phyloP scores from a whole-genome alignment of 352 stramenopile genomes.

The Phytophthora pisi region DNA sequence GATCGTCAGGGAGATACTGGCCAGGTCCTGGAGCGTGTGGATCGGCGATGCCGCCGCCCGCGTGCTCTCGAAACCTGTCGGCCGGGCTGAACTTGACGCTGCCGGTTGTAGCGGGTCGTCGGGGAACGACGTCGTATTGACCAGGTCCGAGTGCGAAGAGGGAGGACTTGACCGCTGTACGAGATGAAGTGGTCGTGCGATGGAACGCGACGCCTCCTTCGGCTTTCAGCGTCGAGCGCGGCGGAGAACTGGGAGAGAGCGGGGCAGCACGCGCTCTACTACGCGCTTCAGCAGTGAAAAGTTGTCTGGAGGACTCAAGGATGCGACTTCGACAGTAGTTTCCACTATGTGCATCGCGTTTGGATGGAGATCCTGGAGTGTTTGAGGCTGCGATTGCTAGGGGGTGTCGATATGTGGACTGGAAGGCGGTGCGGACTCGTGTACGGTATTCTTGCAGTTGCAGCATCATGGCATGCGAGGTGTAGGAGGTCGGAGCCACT shows the following conservation, averaged over 20 bases:
- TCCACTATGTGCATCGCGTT: slow-evolving; percentile 18
- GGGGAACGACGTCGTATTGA: slow-evolving; percentile 54
- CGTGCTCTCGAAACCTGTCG: slow-evolving; percentile 61
- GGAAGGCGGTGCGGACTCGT: slow-evolving; percentile 47
- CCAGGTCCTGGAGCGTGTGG: slow-evolving; percentile 43
- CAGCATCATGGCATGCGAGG: slow-evolving; percentile 66
- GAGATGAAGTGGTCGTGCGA: slow-evolving; percentile 34
- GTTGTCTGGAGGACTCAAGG: slow-evolving; percentile 46
- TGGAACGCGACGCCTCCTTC: slow-evolving; percentile 56
- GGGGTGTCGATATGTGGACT: slow-evolving; percentile 56
- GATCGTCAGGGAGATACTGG: slow-evolving; percentile 55
- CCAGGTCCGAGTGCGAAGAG: slow-evolving; percentile 62
- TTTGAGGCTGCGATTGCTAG: slow-evolving; percentile 23
- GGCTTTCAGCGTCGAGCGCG: slow-evolving; percentile 22
- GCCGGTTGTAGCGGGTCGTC: slow-evolving; percentile 28
- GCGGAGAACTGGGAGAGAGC: slow-evolving; percentile 11
- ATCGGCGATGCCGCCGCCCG: slow-evolving; percentile 34
- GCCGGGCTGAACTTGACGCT: slow-evolving; percentile 66
- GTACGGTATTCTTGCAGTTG: slow-evolving; percentile 64
- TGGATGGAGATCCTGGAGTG: slow-evolving; percentile 11
- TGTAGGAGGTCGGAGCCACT: slow-evolving; percentile 35
- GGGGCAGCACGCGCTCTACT: background rate
- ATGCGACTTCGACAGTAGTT: slow-evolving; percentile 50
- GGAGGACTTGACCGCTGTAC: slow-evolving; percentile 25
- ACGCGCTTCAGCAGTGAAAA: slow-evolving; percentile 30